Percentiles rank a stretch among this genome's conserved stretches.
Conservation (phyloP, 2,329 filamentous ascomycete species). For the Alternaria solani region DNA sequence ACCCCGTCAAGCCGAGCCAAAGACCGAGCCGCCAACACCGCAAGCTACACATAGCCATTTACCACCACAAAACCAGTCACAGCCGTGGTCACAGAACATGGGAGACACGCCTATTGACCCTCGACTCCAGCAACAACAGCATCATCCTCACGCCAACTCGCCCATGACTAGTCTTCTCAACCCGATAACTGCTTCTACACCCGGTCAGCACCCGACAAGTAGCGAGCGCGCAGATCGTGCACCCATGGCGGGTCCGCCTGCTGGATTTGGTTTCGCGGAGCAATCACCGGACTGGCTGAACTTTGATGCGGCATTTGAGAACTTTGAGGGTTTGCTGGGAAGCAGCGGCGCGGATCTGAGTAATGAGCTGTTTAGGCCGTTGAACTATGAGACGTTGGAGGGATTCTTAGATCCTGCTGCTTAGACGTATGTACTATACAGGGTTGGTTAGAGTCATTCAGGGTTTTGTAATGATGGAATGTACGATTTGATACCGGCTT, state of each 20-base stretch:
- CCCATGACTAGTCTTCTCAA: conserved; percentile 45
- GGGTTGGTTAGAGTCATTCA: accelerated
- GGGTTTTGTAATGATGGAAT: neutral
- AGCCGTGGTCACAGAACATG: conserved; percentile 35
- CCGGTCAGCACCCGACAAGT: conserved; percentile 50
- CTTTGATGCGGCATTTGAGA: conserved; percentile 52
- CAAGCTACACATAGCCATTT: conserved; percentile 24
- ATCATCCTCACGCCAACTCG: conserved; percentile 24
- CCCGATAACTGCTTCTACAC: conserved; percentile 35
- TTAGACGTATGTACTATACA: neutral
- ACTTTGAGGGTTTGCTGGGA: conserved; percentile 50
- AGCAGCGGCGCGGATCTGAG: conserved; percentile 50
- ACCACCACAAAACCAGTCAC: conserved; percentile 19
- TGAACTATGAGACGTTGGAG: conserved; percentile 48
- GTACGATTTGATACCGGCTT: neutral
- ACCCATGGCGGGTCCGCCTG: conserved; percentile 27
- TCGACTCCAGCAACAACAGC: conserved; percentile 38
- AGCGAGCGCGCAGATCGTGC: conserved; percentile 45
- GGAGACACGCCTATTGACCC: conserved; percentile 44
- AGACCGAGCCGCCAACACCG: conserved; percentile 30
- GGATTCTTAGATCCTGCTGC: conserved; percentile 42
- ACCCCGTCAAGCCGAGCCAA: conserved; percentile 27
- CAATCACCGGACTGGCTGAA: conserved; percentile 51
- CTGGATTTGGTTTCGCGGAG: conserved; percentile 44
- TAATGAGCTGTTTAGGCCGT: conserved; percentile 49